These are phyloP conservation scores for Ormosia semicastrata DNA, from an alignment of 306 rosid genomes.

Conservation along the genomic window DNA sequence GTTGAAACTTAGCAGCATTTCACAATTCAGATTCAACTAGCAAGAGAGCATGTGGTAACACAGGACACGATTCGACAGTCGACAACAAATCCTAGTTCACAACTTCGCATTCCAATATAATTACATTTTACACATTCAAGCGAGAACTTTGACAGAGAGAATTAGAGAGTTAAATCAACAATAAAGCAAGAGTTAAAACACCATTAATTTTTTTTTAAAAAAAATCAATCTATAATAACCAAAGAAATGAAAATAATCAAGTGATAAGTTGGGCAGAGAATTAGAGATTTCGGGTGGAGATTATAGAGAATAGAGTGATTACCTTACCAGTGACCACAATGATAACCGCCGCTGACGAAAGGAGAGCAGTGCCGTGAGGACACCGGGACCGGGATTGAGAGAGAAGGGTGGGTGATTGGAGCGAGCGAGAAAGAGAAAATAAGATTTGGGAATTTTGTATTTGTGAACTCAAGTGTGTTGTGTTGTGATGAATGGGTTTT, in stretches of 20 bases:
- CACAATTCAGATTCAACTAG: not conserved
- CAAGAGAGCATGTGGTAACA: too few relatives aligned
- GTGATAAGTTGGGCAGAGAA: not conserved
- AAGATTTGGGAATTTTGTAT: not conserved
- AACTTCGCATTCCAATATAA: too few relatives aligned
- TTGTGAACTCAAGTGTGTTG: not conserved
- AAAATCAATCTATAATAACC: not conserved
- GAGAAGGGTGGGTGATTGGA: not conserved
- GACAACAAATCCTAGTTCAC: not conserved
- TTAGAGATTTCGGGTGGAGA: not conserved
- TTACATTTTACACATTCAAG: not conserved
- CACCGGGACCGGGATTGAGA: not conserved
- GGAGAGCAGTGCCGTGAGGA: not conserved
- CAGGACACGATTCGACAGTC: too few relatives aligned
- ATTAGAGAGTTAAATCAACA: too few relatives aligned
- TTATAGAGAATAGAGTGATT: not conserved
- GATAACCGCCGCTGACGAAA: not conserved
- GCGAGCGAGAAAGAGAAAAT: too few relatives aligned
- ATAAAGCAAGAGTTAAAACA: not conserved
- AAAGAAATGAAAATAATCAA: too few relatives aligned
- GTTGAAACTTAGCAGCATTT: not conserved
- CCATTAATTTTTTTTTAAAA: not conserved
- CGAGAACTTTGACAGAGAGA: not conserved
- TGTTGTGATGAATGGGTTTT: not conserved
- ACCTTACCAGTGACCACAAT: conserved; percentile 4